Conservation (phyloP, 768 basidiomycete species). For the Tephrocybe sp. region DNA sequence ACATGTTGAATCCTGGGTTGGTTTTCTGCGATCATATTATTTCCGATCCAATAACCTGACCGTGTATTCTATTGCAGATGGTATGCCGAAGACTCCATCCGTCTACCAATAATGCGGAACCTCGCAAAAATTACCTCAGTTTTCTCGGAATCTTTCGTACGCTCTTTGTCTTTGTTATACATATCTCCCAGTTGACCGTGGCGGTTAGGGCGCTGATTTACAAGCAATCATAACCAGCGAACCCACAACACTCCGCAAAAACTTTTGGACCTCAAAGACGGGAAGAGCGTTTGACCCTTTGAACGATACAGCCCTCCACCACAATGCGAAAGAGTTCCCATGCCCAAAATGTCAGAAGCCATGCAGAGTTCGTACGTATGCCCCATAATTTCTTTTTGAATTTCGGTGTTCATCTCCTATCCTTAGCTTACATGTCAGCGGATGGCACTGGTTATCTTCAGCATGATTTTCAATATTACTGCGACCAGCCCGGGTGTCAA, state of each 20-base stretch:
- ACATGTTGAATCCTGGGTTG: conserved; percentile 19
- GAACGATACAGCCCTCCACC: not conserved
- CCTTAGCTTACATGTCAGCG: conserved; percentile 12
- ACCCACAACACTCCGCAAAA: not conserved
- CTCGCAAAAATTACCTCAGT: conserved; percentile 1
- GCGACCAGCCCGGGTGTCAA: conserved; percentile 1
- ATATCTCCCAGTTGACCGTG: not conserved
- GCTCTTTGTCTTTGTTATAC: not conserved
- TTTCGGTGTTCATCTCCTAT: not conserved
- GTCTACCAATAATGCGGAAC: conserved; percentile 8
- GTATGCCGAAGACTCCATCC: conserved; percentile 16
- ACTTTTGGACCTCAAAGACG: conserved; percentile 1
- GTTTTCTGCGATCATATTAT: not conserved
- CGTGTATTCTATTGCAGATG: conserved; percentile 2
- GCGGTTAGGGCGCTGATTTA: conserved; percentile 1
- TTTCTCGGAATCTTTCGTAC: conserved; percentile 7
- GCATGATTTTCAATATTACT: conserved; percentile 10
- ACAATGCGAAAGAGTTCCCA: not conserved
- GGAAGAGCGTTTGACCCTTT: conserved; percentile 1
- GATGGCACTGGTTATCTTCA: conserved; percentile 16
- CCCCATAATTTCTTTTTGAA: not conserved
- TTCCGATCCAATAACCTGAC: not conserved
- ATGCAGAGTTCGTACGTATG: not conserved
- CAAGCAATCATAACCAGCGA: not conserved
- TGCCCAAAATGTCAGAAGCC: conserved; percentile 7